Conservation (phyloP, 1,284 basidiomycete genomes). For the Moniliophthora roreri region DNA sequence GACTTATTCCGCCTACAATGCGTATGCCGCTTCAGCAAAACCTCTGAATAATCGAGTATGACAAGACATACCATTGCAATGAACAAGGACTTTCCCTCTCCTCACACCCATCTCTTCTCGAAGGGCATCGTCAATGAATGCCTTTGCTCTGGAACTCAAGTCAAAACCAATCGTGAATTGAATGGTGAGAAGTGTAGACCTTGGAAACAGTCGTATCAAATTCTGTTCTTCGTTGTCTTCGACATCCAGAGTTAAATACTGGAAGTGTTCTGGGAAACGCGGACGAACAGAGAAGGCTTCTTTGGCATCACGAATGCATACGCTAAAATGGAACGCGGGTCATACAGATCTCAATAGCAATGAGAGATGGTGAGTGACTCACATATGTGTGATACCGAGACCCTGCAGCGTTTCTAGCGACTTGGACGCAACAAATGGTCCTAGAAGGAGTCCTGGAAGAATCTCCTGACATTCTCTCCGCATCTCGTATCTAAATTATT, state of each 20-base stretch:
- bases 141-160: conserved; percentile 57
- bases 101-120: conserved; percentile 15
- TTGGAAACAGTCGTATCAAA: conserved; percentile 80
- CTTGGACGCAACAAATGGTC: conserved; percentile 87
- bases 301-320: conserved; percentile 85
- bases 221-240: conserved; percentile 92
- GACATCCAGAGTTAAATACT: conserved; percentile 83
- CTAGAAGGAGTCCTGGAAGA: conserved; percentile 80
- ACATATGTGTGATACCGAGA: conserved; percentile 87
- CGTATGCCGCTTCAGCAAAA: not conserved
- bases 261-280: conserved; percentile 79
- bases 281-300: conserved; percentile 88
- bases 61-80: conserved; percentile 76
- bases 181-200: conserved; percentile 39
- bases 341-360: conserved; percentile 6
- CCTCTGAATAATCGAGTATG: not conserved
- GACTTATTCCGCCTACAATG: conserved; percentile 77
- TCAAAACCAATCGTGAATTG: conserved; percentile 10
- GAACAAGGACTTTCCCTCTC: conserved; percentile 82
- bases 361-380: conserved; percentile 28
- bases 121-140: conserved; percentile 80
- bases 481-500: conserved; percentile 82
- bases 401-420: conserved; percentile 65
- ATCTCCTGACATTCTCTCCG: conserved; percentile 91
- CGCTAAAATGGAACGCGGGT: conserved; percentile 47